Base-by-base conservation (phyloP, 2,329 filamentous ascomycete species). In the Alternaria sp. region DNA sequence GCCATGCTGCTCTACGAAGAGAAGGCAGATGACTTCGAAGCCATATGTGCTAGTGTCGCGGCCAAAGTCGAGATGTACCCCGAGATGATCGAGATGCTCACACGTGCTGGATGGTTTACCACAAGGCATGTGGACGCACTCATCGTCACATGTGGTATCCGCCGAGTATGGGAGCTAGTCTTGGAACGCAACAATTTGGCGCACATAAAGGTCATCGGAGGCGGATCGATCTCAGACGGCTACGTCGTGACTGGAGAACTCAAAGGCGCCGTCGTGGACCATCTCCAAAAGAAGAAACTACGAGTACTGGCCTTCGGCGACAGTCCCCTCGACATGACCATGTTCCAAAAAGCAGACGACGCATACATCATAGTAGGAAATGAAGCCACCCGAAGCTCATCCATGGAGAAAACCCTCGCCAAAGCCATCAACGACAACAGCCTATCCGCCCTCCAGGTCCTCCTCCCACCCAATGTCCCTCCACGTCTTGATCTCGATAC, bases 291-390 rank as follows among this genome's bases (percentile, higher is more conserved):
- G 44, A 4, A 75, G 0, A 47, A 81, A 26, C 6, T 49, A 2
- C 74, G 81, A 43, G 84, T 89, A 17, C 84, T 80, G 73, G 88
- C 86, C 0, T 87, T 90, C 67, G 88, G 88, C n/a, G 87, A 90
- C 67, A 87, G 88, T 66, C 81, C 81, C 0, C 63, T 89, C 7
- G 89, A 90, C 66, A 43, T 90, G 17, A 74, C 78, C 0, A 91
- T 91, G 88, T 66, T 90, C 12, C 66, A 64, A 3, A 67, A 77
- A 32, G 88, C 88, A 0, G 75, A 90, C 66, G 62, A 84, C 59
- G 85, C 87, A 0, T 72, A 89, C 40, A 81, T 91, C 5, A 82
- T 90, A 0, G 86, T 88, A 3, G 86, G 86, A 1, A 74, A 85
- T 0, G 73, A 84, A 65, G 6, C 65, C 0, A 73, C 52, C 0